Percentiles rank a stretch among this genome's conserved stretches.
Conservation (phyloP, 768 basidiomycete genomes). For the Roridomyces roridus region DNA sequence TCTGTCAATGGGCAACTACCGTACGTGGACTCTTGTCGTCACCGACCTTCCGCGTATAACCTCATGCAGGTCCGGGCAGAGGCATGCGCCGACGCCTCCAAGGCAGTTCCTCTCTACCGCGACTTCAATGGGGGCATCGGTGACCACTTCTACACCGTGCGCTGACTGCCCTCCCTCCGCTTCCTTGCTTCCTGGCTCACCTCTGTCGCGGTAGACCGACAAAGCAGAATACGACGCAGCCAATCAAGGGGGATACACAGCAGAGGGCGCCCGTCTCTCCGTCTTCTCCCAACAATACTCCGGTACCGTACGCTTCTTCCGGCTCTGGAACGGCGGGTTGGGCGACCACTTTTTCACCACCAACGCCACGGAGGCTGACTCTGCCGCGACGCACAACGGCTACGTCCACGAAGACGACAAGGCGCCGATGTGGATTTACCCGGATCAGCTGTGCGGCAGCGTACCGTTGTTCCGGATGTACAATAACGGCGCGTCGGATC, state of each 20-base stretch:
- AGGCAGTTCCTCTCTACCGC: constrained; percentile 10
- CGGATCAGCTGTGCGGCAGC: neutral
- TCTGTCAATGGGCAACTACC: no score
- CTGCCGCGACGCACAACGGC: neutral
- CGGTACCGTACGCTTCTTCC: constrained; percentile 7
- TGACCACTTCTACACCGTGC: constrained; percentile 17
- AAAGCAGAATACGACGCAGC: neutral
- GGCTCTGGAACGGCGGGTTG: constrained; percentile 2
- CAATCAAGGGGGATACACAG: neutral
- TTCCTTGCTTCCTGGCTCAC: neutral
- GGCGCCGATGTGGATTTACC: constrained; percentile 3
- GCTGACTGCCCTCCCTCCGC: neutral
- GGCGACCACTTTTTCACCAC: constrained; percentile 15
- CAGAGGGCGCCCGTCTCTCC: neutral
- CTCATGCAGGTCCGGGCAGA: neutral
- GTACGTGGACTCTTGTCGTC: no score
- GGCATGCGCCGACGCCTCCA: neutral
- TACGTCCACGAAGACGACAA: neutral
- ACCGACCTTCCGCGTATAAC: no score
- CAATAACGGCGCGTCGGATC: neutral
- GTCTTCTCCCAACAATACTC: constrained; percentile 10
- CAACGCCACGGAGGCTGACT: constrained; percentile 3
- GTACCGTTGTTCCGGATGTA: neutral
- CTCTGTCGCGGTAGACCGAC: neutral
- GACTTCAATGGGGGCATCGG: neutral